Evolutionary conservation across 352 stramenopile genomes (phyloP).

Genomic region (Thraustochytrium sp.): DNA sequence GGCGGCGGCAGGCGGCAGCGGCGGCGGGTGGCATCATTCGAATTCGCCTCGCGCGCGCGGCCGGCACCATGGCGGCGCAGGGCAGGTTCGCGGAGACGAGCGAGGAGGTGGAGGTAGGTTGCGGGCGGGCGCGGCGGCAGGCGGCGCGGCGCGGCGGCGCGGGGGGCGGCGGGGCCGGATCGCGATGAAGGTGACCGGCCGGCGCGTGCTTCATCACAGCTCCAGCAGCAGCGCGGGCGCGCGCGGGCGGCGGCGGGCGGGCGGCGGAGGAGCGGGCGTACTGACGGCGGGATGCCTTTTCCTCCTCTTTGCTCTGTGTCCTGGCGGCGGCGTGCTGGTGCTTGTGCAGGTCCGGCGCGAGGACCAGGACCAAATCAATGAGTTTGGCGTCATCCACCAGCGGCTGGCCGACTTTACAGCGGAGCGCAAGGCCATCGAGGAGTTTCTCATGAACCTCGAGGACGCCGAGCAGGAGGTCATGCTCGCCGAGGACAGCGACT

Average conservation of each 20-base stretch:
- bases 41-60: neutral
- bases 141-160: too few species aligned
- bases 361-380: conserved; percentile 37
- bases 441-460: conserved; percentile 20
- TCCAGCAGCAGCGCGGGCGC: too few species aligned
- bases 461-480: conserved; percentile 40
- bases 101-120: conserved; percentile 1
- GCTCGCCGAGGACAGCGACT: neutral
- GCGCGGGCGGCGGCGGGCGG: too few species aligned
- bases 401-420: neutral
- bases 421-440: neutral
- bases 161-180: too few species aligned
- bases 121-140: too few species aligned
- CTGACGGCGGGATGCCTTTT: too few species aligned
- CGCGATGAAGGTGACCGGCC: too few species aligned
- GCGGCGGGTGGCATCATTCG: neutral
- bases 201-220: too few species aligned
- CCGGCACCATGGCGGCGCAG: neutral
- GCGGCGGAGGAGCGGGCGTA: too few species aligned
- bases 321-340: too few species aligned
- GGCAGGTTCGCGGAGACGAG: neutral
- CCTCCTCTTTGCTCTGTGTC: too few species aligned
- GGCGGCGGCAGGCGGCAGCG: neutral
- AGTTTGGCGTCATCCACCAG: conserved; percentile 40
- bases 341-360: conserved; percentile 32